Evolutionary conservation across 2,329 filamentous ascomycete species (phyloP).

Genomic region (Rhytidhysteron rufulum): DNA sequence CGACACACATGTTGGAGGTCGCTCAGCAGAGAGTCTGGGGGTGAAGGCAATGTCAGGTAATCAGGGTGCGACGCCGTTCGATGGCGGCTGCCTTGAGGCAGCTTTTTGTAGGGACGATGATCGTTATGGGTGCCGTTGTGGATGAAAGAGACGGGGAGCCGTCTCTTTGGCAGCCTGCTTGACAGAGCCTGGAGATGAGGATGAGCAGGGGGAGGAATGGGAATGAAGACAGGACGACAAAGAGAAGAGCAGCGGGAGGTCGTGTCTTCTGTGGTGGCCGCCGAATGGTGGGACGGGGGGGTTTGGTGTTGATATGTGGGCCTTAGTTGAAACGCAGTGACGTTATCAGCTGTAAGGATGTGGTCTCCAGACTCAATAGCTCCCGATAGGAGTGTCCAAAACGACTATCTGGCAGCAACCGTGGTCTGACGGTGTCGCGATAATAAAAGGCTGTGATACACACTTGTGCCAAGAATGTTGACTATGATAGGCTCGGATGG

Average conservation of each 20-base stretch:
- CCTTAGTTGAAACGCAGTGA: slow-evolving; percentile 1
- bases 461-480: not conserved
- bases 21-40: not conserved
- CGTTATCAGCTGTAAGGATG: slow-evolving; percentile 2
- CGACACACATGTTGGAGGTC: slow-evolving; percentile 43
- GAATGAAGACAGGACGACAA: not conserved
- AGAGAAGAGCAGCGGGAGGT: not conserved
- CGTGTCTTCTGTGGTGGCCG: not conserved
- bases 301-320: not conserved
- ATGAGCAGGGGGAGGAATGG: not conserved
- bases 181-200: no score
- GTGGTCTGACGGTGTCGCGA: slow-evolving; percentile 1
- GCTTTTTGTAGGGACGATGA: slow-evolving; percentile 13
- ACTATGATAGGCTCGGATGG: slow-evolving; percentile 1
- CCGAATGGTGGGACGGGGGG: not conserved
- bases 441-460: not conserved
- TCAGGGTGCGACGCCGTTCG: slow-evolving; percentile 16
- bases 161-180: no score
- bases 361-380: slow-evolving; percentile 13
- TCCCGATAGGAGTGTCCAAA: slow-evolving; percentile 19
- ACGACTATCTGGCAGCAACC: slow-evolving; percentile 20
- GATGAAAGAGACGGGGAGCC: not conserved
- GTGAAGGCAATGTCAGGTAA: slow-evolving; percentile 16
- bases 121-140: slow-evolving; percentile 19
- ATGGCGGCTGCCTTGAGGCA: slow-evolving; percentile 17